A percentile compares a stretch with the other conserved stretches of the same genome.
phyloP scores from a whole-genome alignment of 2,329 filamentous ascomycete genomes.

The Stemphylium beticola region DNA sequence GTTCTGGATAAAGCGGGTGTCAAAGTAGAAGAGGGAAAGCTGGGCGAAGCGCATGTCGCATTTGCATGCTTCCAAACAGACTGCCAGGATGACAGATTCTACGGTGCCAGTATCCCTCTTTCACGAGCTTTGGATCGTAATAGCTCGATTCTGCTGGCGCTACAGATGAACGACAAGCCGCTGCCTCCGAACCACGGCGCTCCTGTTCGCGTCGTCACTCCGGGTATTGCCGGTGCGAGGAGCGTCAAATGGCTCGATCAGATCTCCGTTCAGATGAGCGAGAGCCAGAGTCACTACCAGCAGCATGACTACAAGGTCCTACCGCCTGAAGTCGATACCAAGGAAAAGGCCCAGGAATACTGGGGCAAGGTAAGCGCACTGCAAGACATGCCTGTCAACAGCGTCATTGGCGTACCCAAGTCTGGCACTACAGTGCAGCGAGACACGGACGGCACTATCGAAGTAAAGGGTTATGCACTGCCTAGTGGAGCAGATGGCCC shows the following conservation, averaged over 20 bases:
- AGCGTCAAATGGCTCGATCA: slow-evolving; percentile 64
- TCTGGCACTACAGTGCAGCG: slow-evolving; percentile 52
- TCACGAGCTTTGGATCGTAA: slow-evolving; percentile 29
- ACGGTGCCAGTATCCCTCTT: slow-evolving; percentile 61
- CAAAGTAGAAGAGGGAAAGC: slow-evolving; percentile 36
- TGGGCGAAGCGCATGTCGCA: slow-evolving; percentile 56
- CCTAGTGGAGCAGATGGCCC: slow-evolving; percentile 61
- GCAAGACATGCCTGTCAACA: slow-evolving; percentile 64
- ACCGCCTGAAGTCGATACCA: slow-evolving; percentile 58
- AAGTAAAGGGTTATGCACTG: slow-evolving; percentile 63
- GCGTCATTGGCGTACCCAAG: slow-evolving; percentile 58
- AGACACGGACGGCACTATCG: slow-evolving; percentile 51
- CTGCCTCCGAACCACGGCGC: slow-evolving; percentile 59
- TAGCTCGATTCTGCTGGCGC: slow-evolving; percentile 29
- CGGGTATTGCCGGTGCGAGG: slow-evolving; percentile 60
- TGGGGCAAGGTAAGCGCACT: slow-evolving; percentile 60
- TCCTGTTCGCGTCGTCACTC: slow-evolving; percentile 59
- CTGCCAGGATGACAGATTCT: slow-evolving; percentile 65
- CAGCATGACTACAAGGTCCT: slow-evolving; percentile 66
- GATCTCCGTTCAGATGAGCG: slow-evolving; percentile 58
- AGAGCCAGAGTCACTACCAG: slow-evolving; percentile 64
- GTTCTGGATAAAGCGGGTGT: slow-evolving; percentile 58
- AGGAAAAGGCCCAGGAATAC: slow-evolving; percentile 58
- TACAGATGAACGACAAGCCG: slow-evolving; percentile 58
- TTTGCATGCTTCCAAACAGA: slow-evolving; percentile 61